Evolutionary conservation across 352 stramenopile species (phyloP).

Genomic region (Pilasporangium apinafurcum): DNA sequence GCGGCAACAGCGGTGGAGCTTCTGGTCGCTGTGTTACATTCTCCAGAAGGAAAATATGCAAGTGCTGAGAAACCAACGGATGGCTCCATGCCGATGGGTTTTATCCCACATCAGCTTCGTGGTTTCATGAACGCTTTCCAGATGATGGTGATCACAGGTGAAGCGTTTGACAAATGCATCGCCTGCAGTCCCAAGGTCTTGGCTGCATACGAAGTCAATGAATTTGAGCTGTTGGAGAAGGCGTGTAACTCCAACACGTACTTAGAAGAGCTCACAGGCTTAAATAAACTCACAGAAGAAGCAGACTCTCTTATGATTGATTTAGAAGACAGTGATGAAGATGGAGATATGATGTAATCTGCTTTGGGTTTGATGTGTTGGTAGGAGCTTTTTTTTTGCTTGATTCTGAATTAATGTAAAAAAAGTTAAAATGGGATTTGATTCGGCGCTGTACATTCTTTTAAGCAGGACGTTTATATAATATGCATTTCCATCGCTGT

Average conservation of each 20-base stretch:
- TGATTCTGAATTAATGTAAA: too few relatives aligned
- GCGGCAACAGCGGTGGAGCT: slow-evolving; percentile 95
- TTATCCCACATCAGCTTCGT: slow-evolving; percentile 94
- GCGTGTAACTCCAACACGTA: slow-evolving; percentile 69
- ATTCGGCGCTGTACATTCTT: too few relatives aligned
- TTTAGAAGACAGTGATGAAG: slow-evolving; percentile 62
- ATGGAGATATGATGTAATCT: slow-evolving; percentile 51
- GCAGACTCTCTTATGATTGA: slow-evolving; percentile 61
- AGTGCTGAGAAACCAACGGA: slow-evolving; percentile 53
- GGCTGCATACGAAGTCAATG: slow-evolving; percentile 61
- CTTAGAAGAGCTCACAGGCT: slow-evolving; percentile 73
- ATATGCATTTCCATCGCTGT: too few relatives aligned
- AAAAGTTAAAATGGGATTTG: too few relatives aligned
- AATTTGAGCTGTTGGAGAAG: slow-evolving; percentile 43
- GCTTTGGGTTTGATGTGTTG: too few relatives aligned
- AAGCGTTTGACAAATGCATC: slow-evolving; percentile 95
- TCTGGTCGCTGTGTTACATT: slow-evolving; percentile 94
- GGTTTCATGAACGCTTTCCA: slow-evolving; percentile 93
- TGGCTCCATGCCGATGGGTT: slow-evolving; percentile 52
- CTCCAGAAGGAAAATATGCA: slow-evolving; percentile 71
- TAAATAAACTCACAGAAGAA: slow-evolving; percentile 49
- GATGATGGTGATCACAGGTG: slow-evolving; percentile 71
- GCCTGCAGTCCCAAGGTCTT: slow-evolving; percentile 91
- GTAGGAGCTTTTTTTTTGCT: too few relatives aligned
- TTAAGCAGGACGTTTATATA: too few relatives aligned